A percentile compares a stretch with the other conserved stretches of the same genome.
Evolutionary conservation across 139 green algal genomes (phyloP).

Genomic region (Tetraselmis chui): DNA sequence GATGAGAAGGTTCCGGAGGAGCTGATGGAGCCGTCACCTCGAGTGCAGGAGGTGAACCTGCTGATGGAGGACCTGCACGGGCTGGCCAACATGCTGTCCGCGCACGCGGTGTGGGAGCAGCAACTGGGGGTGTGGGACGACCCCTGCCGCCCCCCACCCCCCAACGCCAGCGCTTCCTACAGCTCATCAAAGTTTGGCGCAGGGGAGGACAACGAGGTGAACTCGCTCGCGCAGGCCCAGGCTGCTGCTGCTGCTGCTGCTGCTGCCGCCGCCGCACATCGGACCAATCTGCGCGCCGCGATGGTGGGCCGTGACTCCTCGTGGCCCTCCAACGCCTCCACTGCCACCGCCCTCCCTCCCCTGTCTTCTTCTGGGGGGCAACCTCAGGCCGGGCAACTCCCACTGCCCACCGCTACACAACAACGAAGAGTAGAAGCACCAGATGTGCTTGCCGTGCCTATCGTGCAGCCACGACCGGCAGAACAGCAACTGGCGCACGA

Average conservation of each 20-base stretch:
- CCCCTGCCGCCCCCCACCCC: too few relatives aligned
- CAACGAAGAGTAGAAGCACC: too few relatives aligned
- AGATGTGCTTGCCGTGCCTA: too few relatives aligned
- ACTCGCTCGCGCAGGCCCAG: too few relatives aligned
- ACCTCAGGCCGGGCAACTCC: neutral
- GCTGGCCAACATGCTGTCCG: neutral
- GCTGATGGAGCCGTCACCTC: neutral
- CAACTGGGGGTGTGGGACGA: neutral
- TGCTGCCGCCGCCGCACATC: too few relatives aligned
- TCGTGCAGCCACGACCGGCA: neutral
- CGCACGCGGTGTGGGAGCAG: neutral
- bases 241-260: too few relatives aligned
- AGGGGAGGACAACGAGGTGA: too few relatives aligned
- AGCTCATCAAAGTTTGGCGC: neutral
- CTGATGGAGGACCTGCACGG: neutral
- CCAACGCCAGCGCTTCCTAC: neutral
- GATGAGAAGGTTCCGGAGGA: neutral
- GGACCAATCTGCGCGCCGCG: too few relatives aligned
- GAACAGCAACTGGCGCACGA: too few relatives aligned
- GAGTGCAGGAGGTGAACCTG: neutral
- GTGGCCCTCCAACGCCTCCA: neutral
- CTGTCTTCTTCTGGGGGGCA: neutral
- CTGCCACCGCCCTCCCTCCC: neutral
- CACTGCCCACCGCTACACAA: neutral
- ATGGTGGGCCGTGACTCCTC: neutral